Evolutionary conservation across 345 rosid genomes (phyloP).

Genomic region (Geranium rotundifolium): DNA sequence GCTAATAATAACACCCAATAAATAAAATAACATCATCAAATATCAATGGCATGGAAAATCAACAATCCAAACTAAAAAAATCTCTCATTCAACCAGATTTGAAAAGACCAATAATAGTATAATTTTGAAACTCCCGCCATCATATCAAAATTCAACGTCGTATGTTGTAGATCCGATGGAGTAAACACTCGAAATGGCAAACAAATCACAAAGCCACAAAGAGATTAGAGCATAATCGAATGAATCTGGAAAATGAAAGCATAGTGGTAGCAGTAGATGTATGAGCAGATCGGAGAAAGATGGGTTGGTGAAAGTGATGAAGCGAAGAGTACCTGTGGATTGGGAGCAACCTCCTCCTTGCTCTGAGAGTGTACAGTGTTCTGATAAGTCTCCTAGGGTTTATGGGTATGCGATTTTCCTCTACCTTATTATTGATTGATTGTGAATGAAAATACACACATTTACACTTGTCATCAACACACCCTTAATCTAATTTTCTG

Average conservation of each 20-base stretch:
- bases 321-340: background rate
- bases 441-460: no score
- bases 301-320: background rate
- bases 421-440: background rate
- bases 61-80: no score
- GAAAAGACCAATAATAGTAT: no score
- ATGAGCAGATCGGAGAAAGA: background rate
- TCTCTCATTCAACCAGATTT: background rate
- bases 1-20: background rate
- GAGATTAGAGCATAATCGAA: background rate
- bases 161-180: background rate
- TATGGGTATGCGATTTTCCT: background rate
- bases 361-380: background rate
- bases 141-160: background rate
- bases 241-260: background rate
- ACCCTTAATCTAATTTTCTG: no score
- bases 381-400: background rate
- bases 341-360: background rate
- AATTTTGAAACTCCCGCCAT: no score
- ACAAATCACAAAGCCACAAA: no score
- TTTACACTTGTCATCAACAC: no score
- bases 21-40: background rate
- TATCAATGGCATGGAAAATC: background rate
- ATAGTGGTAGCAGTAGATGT: background rate
- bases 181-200: background rate